Evolutionary conservation across 179 eudicot genomes (phyloP), one percentile per base, ranked within the genome.

Genomic region (Camellia oleifera): DNA sequence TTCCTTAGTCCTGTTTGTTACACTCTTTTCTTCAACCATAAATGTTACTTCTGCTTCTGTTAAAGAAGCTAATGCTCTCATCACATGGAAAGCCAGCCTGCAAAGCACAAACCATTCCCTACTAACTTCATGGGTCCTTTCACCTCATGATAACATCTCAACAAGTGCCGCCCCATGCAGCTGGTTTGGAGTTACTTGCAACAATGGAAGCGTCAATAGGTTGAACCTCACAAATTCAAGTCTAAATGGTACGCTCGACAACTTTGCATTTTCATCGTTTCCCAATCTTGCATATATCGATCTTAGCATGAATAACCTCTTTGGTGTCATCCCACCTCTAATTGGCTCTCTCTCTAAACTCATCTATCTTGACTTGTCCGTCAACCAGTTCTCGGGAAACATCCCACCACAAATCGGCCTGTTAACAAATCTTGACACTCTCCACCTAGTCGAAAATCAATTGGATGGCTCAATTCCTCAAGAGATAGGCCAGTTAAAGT

Each of bases 151-250:
- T 32, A 44, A 57, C 56, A 20, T 60, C 32, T 54, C 69, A 23
- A 20, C 48, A 20, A 13, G 56, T 48, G 10, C 58, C 17, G 46
- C 79, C 58, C 91, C 88, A 50, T 90, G 93, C 81, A 68, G 77
- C 56, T 90, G 91, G 91, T 78, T 78, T 79, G 91, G 93, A 12
- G 82, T 90, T 11, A 77, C 82, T 10, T 89, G 91, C 77, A 79
- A 73, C 67, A 2, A 68, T 69, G 87, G 85, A 17, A 82, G 82
- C 52, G 86, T 91, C 0, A 52, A 72, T 0, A 63, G 78, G 56
- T 80, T 91, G 79, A 88, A 91, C 80, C 87, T 88, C 46, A 75
- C 90, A 14, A 66, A 65, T 72, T 84, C 86, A 14, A 88, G 86
- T 6, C 52, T 91, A 60, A 82, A 83, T 72, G 91, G 91, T 72